A percentile compares a stretch with the other conserved stretches of the same genome.
Evolutionary conservation across 345 rosid species (phyloP).

Genomic region (Theobroma cacao): DNA sequence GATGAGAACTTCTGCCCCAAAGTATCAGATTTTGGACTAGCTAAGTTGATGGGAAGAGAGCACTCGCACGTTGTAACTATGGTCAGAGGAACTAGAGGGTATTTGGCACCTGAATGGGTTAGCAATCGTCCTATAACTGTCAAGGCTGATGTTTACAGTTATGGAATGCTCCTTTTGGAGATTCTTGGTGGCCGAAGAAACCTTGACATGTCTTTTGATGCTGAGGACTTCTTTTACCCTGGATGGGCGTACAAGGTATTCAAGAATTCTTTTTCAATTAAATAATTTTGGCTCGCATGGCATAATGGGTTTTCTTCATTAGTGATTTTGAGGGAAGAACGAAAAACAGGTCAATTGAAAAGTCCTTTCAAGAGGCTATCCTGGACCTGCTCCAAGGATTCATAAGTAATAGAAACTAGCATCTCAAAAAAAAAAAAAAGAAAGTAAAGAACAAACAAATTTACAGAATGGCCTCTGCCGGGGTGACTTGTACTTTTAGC

Average conservation of each 20-base stretch:
- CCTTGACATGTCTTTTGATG: conserved; percentile 57
- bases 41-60: conserved; percentile 75
- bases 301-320: too few relatives aligned
- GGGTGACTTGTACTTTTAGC: too few relatives aligned
- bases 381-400: too few relatives aligned
- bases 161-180: conserved; percentile 78
- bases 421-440: too few relatives aligned
- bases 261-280: neutral
- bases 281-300: too few relatives aligned
- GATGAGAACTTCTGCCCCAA: conserved; percentile 65
- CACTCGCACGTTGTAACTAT: conserved; percentile 69
- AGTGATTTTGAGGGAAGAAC: too few relatives aligned
- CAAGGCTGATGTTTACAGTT: conserved; percentile 84
- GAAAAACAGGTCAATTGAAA: too few relatives aligned
- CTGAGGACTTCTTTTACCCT: conserved; percentile 74
- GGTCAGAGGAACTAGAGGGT: conserved; percentile 77
- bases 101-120: conserved; percentile 78
- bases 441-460: too few relatives aligned
- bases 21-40: conserved; percentile 70
- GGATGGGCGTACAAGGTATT: conserved; percentile 85
- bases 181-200: conserved; percentile 74
- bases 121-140: conserved; percentile 71
- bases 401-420: too few relatives aligned
- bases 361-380: too few relatives aligned
- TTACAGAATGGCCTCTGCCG: neutral